Percentiles rank a stretch among this genome's conserved stretches.
Evolutionary conservation across 768 basidiomycete species (phyloP).

Genomic region (Termitomyces sp.): DNA sequence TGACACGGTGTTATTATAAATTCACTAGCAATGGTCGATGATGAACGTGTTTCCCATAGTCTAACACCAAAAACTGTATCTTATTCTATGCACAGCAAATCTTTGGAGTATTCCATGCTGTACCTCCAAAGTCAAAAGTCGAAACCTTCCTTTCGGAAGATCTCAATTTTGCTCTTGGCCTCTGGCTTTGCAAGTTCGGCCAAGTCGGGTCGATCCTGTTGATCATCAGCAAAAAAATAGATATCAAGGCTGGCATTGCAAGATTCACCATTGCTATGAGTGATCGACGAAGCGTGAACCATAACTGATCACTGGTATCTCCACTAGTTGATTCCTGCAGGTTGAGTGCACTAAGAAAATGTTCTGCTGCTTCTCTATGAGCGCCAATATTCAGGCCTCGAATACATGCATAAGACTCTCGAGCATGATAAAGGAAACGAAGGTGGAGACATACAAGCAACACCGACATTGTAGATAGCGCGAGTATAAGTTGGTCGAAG

Average conservation of each 20-base stretch:
- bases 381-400: conserved; percentile 94
- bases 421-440: background rate
- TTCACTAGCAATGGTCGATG: too few relatives aligned
- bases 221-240: conserved; percentile 1
- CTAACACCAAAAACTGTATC: background rate
- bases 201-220: conserved; percentile 74
- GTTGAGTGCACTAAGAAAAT: conserved; percentile 80
- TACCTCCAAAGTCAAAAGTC: conserved; percentile 79
- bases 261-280: conserved; percentile 71
- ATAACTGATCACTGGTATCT: conserved; percentile 79
- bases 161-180: conserved; percentile 55
- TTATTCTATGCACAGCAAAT: background rate
- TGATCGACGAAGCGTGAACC: conserved; percentile 83
- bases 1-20: too few relatives aligned
- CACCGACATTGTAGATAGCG: conserved; percentile 96
- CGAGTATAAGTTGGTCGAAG: conserved; percentile 94
- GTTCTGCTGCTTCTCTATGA: conserved; percentile 92
- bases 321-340: conserved; percentile 68
- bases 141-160: conserved; percentile 81
- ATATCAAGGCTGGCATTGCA: background rate
- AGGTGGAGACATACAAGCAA: conserved; percentile 68
- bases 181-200: conserved; percentile 67
- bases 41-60: too few relatives aligned
- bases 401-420: conserved; percentile 4
- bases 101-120: conserved; percentile 14